phyloP scores from a whole-genome alignment of 2,329 filamentous ascomycete species.

The Exophiala oligosperma region DNA sequence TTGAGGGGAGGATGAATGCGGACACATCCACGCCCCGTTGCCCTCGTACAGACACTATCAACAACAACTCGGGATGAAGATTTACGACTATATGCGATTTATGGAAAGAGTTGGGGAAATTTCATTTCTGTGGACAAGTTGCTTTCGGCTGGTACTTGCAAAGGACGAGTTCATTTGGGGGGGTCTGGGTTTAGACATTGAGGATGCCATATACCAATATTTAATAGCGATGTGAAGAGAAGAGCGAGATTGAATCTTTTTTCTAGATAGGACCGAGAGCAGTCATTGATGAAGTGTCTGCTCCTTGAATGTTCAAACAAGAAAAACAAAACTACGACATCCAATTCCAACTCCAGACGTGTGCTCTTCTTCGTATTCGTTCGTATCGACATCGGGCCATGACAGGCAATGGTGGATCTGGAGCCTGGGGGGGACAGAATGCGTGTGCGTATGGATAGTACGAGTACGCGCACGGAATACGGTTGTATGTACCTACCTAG shows the following conservation, averaged over 20 bases:
- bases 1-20: not conserved
- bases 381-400: too few relatives aligned
- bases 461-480: too few relatives aligned
- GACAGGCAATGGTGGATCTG: too few relatives aligned
- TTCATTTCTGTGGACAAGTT: not conserved
- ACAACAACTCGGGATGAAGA: not conserved
- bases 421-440: too few relatives aligned
- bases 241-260: not conserved
- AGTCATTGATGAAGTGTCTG: not conserved
- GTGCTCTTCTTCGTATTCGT: too few relatives aligned
- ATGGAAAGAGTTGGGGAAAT: slow-evolving; percentile 1
- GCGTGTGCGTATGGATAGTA: too few relatives aligned
- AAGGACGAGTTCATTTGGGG: not conserved
- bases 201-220: not conserved
- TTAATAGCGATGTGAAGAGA: not conserved
- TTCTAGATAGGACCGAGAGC: not conserved
- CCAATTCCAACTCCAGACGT: too few relatives aligned
- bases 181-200: not conserved
- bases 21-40: not conserved
- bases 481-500: too few relatives aligned
- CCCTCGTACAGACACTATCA: too few relatives aligned
- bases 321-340: too few relatives aligned
- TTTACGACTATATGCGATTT: slow-evolving; percentile 7
- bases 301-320: too few relatives aligned
- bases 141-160: not conserved